Conservation (phyloP, 352 stramenopile species). For the Globisporangium echinulatum region DNA sequence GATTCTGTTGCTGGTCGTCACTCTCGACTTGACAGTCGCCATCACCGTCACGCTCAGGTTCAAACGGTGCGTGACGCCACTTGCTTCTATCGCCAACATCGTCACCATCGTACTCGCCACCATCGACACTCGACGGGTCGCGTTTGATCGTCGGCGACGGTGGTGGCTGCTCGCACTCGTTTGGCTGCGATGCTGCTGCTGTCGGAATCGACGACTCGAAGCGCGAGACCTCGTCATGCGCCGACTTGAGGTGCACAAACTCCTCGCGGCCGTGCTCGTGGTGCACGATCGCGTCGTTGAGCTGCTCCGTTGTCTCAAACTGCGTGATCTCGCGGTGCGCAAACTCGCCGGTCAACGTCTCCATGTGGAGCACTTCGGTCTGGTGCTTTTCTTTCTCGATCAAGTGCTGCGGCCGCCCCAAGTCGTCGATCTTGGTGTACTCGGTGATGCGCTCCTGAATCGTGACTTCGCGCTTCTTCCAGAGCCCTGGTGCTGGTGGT, state of each 20-base stretch:
- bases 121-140: constrained; percentile 30
- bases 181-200: constrained; percentile 17
- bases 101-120: background rate
- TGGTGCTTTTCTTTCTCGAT: constrained; percentile 84
- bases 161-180: constrained; percentile 70
- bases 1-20: constrained; percentile 5
- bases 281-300: constrained; percentile 81
- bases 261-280: constrained; percentile 73
- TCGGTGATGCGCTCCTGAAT: constrained; percentile 84
- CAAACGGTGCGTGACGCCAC: constrained; percentile 3
- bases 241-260: constrained; percentile 79
- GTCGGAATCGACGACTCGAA: constrained; percentile 72
- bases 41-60: background rate
- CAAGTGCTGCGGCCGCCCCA: constrained; percentile 58
- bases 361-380: constrained; percentile 83
- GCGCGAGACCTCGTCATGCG: constrained; percentile 77
- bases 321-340: constrained; percentile 83
- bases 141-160: constrained; percentile 75
- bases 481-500: constrained; percentile 58
- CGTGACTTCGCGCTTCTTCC: constrained; percentile 85
- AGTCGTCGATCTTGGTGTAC: constrained; percentile 87
- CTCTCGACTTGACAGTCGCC: constrained; percentile 1
- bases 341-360: constrained; percentile 71
- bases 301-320: constrained; percentile 74
- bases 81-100: constrained; percentile 5